A percentile compares a stretch with the other conserved stretches of the same genome.
phyloP scores from a whole-genome alignment of 192 early-diverging fungal genomes.

The Coemansia sp. region DNA sequence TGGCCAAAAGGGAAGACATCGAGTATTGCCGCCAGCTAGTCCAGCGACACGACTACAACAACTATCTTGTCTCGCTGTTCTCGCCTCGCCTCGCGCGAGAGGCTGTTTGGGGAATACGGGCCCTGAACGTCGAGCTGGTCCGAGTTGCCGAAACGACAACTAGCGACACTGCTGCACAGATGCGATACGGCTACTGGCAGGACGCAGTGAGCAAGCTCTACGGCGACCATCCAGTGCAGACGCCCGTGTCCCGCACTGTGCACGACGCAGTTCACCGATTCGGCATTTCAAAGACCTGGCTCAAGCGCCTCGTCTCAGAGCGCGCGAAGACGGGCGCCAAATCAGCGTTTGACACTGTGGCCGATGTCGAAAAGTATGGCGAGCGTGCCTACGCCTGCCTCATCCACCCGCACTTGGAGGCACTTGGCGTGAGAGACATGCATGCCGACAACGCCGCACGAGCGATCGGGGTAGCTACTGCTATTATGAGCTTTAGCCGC shows the following conservation, averaged over 20 bases:
- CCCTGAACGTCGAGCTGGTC: conserved; percentile 91
- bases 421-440: conserved; percentile 77
- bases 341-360: conserved; percentile 69
- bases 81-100: conserved; percentile 67
- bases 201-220: conserved; percentile 73
- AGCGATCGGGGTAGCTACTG: conserved; percentile 90
- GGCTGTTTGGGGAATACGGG: conserved; percentile 77
- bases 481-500: conserved; percentile 76
- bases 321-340: conserved; percentile 65
- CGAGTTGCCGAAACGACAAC: conserved; percentile 74
- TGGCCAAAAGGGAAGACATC: conserved; percentile 26
- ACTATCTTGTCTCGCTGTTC: conserved; percentile 79
- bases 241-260: conserved; percentile 77
- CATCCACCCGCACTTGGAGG: conserved; percentile 88
- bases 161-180: conserved; percentile 68
- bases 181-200: conserved; percentile 90
- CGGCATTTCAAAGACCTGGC: conserved; percentile 73
- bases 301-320: conserved; percentile 73
- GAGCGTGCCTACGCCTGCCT: conserved; percentile 89
- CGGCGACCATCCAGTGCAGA: conserved; percentile 68
- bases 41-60: conserved; percentile 73
- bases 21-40: conserved; percentile 51
- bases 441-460: conserved; percentile 88
- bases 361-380: conserved; percentile 84
- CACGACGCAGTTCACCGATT: conserved; percentile 61